Conservation (phyloP, 2,329 filamentous ascomycete species). For the Alternaria tenuissima region DNA sequence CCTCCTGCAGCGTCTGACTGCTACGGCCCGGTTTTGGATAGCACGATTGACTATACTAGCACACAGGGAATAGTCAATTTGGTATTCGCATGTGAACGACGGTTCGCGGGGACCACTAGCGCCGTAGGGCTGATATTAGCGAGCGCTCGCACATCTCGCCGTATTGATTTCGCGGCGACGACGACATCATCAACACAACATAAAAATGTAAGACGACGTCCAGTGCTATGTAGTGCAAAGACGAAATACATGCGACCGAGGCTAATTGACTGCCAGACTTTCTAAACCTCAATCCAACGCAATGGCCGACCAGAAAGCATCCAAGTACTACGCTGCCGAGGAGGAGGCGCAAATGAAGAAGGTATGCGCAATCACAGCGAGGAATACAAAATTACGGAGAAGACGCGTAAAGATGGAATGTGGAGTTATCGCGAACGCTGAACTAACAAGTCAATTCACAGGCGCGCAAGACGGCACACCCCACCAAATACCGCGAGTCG, state of each 20-base stretch:
- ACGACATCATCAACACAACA: constrained; percentile 27
- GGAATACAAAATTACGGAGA: not conserved
- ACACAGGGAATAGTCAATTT: not conserved
- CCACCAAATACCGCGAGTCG: constrained; percentile 85
- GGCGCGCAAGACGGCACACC: constrained; percentile 93
- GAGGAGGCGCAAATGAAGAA: constrained; percentile 90
- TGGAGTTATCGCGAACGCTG: not conserved
- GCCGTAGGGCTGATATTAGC: constrained; percentile 30
- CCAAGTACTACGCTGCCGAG: constrained; percentile 98
- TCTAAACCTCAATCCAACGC: not conserved
- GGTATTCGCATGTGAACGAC: constrained; percentile 5
- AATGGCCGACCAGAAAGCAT: constrained; percentile 73
- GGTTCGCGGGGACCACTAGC: constrained; percentile 21
- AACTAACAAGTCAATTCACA: constrained; percentile 52
- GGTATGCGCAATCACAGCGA: constrained; percentile 69
- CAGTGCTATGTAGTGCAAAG: not conserved
- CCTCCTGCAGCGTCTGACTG: not conserved
- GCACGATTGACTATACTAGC: not conserved
- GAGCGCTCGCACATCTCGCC: constrained; percentile 30
- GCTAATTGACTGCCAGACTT: constrained; percentile 16
- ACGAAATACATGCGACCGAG: not conserved
- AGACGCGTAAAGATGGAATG: not conserved
- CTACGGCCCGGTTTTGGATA: not conserved
- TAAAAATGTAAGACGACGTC: not conserved
- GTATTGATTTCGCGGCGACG: constrained; percentile 30